Conservation (phyloP, 2,329 filamentous ascomycete species). For the Calcarisporium arbuscula region DNA sequence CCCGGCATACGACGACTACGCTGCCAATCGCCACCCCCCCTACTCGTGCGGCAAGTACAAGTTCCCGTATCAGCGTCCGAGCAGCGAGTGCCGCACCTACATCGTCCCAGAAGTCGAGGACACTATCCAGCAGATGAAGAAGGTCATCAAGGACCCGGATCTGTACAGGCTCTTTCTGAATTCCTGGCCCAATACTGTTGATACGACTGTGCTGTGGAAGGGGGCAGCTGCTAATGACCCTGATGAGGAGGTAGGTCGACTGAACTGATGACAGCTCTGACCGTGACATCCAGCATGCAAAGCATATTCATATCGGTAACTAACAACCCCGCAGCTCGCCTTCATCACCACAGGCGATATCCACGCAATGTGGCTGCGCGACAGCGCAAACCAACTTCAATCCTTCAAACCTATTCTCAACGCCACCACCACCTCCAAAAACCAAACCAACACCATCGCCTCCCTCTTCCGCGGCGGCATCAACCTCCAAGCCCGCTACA, state of each 20-base stretch:
- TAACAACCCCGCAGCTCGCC: constrained; percentile 43
- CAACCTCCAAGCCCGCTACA: constrained; percentile 68
- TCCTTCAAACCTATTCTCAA: constrained; percentile 62
- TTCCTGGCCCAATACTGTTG: constrained; percentile 67
- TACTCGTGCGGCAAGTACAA: constrained; percentile 69
- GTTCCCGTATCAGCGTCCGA: constrained; percentile 76
- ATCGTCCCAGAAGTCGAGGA: constrained; percentile 69
- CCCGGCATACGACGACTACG: constrained; percentile 29
- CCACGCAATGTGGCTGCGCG: constrained; percentile 87
- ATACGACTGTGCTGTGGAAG: constrained; percentile 66
- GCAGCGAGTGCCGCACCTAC: constrained; percentile 72
- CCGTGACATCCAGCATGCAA: neutral
- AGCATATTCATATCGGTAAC: neutral
- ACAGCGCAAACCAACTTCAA: constrained; percentile 76
- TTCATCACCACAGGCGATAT: constrained; percentile 86
- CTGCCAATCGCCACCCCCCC: constrained; percentile 51
- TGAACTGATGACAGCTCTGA: neutral
- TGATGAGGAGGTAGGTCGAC: constrained; percentile 46
- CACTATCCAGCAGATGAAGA: constrained; percentile 62
- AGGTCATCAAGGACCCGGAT: constrained; percentile 68
- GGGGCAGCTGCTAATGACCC: constrained; percentile 50
- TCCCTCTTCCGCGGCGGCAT: constrained; percentile 68
- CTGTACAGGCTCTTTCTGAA: constrained; percentile 66
- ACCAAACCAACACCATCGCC: constrained; percentile 47
- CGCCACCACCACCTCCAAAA: constrained; percentile 38